A percentile compares a stretch with the other conserved stretches of the same genome.
phyloP scores from a whole-genome alignment of 2,329 filamentous ascomycete species.

The Lachnellula willkommii region DNA sequence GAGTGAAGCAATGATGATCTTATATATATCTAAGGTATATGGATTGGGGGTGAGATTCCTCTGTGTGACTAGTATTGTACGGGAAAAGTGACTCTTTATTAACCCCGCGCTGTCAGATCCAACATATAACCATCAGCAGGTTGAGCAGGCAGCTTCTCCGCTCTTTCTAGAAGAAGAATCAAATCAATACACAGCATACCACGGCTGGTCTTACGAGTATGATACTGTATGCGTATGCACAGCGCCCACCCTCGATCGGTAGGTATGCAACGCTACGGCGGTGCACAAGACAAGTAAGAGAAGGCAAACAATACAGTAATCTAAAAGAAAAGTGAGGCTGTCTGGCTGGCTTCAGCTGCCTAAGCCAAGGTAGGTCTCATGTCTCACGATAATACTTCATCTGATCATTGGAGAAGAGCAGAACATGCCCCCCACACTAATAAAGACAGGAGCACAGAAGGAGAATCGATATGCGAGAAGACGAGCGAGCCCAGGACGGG shows the following conservation, averaged over 20 bases:
- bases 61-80: background rate
- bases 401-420: background rate
- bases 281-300: slow-evolving; percentile 1
- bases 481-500: background rate
- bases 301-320: slow-evolving; percentile 1
- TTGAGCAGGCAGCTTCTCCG: background rate
- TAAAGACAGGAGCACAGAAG: slow-evolving; percentile 1
- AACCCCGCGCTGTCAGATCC: background rate
- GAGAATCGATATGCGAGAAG: slow-evolving; percentile 12
- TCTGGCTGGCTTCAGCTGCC: slow-evolving; percentile 1
- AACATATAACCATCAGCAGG: background rate
- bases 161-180: background rate
- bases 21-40: background rate
- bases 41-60: background rate
- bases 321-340: slow-evolving; percentile 6
- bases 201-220: slow-evolving; percentile 4
- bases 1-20: background rate
- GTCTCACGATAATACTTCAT: background rate
- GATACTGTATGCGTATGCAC: slow-evolving; percentile 2
- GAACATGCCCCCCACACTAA: slow-evolving; percentile 1
- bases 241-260: background rate
- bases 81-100: background rate
- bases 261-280: slow-evolving; percentile 7
- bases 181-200: slow-evolving; percentile 2
- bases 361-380: background rate